Percentiles rank a stretch among this genome's conserved stretches.
Conservation (phyloP, 129 eudicot genomes). For the Pulicaria dysenterica region DNA sequence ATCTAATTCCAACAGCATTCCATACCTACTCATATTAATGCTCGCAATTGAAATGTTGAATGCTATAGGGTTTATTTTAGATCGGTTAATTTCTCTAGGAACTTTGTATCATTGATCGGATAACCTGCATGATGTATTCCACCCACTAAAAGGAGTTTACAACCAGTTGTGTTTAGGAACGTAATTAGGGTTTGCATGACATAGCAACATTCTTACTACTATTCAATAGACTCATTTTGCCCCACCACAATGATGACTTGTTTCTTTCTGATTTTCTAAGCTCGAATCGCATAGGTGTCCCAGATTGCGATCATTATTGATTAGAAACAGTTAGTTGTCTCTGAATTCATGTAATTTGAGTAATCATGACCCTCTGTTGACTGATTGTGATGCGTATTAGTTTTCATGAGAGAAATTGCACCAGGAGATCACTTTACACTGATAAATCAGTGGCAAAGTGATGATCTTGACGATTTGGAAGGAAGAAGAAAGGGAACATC, state of each 20-base stretch:
- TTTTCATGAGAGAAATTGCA: too few species aligned
- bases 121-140: neutral
- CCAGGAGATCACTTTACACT: too few species aligned
- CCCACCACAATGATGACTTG: neutral
- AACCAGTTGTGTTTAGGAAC: conserved; percentile 1
- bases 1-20: neutral
- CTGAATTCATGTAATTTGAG: too few species aligned
- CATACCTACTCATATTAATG: neutral
- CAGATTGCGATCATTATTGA: neutral
- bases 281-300: neutral
- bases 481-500: too few species aligned
- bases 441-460: too few species aligned
- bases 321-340: too few species aligned
- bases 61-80: conserved; percentile 13
- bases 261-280: neutral
- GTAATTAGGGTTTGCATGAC: neutral
- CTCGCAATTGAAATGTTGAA: conserved; percentile 5
- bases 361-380: too few species aligned
- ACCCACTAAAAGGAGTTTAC: neutral
- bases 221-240: neutral
- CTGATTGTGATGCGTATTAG: too few species aligned
- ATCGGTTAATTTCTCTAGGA: neutral
- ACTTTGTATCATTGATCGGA: neutral
- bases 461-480: too few species aligned
- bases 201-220: neutral